These are phyloP conservation scores for Lomentospora prolificans DNA, from an alignment of 2,329 filamentous ascomycete genomes.

Conservation along the genomic window DNA sequence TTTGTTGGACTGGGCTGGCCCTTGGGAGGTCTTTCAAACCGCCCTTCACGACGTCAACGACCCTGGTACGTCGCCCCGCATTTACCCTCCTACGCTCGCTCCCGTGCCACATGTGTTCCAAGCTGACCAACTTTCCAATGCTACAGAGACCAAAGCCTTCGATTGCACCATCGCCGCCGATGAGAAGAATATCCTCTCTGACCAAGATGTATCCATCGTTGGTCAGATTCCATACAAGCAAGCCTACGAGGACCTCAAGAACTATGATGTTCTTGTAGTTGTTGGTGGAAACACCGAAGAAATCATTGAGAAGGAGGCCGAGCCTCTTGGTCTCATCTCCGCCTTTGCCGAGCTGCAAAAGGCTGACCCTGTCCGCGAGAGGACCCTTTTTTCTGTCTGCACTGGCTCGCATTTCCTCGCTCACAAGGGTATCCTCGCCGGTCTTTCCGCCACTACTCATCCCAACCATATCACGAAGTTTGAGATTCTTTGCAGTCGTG, in stretches of 20 bases:
- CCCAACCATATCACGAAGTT: slow-evolving; percentile 71
- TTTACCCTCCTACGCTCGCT: background rate
- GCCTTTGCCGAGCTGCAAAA: slow-evolving; percentile 73
- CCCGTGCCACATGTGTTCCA: background rate
- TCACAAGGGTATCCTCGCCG: slow-evolving; percentile 65
- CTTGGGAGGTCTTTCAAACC: slow-evolving; percentile 39
- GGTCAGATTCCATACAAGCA: slow-evolving; percentile 72
- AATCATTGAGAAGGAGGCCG: slow-evolving; percentile 55
- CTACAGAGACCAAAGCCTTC: slow-evolving; percentile 44
- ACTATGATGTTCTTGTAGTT: slow-evolving; percentile 72
- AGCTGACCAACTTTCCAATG: background rate
- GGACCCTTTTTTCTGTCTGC: slow-evolving; percentile 71
- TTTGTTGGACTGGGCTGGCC: slow-evolving; percentile 47
- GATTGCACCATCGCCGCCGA: slow-evolving; percentile 45
- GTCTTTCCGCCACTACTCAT: slow-evolving; percentile 73
- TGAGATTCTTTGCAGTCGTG: slow-evolving; percentile 71
- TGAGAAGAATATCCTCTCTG: slow-evolving; percentile 45
- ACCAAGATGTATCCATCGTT: slow-evolving; percentile 58
- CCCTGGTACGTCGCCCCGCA: slow-evolving; percentile 29
- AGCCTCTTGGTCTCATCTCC: slow-evolving; percentile 63
- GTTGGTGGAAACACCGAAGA: slow-evolving; percentile 59
- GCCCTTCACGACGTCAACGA: slow-evolving; percentile 45
- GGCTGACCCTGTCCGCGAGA: slow-evolving; percentile 68
- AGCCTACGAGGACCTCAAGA: slow-evolving; percentile 60
- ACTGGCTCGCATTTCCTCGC: slow-evolving; percentile 71